Evolutionary conservation across 805 yeast species (phyloP), one percentile per base, ranked within the genome.

Genomic region (Cyberlindnera nakhonratchasimensis): DNA sequence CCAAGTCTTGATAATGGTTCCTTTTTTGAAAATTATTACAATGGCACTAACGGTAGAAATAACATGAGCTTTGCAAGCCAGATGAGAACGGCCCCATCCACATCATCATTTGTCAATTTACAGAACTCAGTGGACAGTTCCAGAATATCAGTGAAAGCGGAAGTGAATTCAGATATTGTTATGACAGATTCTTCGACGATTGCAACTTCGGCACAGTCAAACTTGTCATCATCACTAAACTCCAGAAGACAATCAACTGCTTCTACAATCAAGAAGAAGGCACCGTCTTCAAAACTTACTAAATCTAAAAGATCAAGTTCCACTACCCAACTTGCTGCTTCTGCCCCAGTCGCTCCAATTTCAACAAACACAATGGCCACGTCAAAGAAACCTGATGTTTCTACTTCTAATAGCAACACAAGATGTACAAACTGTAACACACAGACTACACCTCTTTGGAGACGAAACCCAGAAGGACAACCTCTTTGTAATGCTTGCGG

Each of bases 401-500:
- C 58, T 3, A 33, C 54, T 5, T 45, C 57, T 2, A 54, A 53
- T 25, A 34, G 42, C 10, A 54, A 52, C 35, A 58, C 59, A 3
- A 48, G 59, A 34, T 91, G 98, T 64, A 81, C 91, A 14, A 91
- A 91, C 64, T 91, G 99, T 64, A 82, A 84, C 56, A 91, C 99
- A 0, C 79, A 75, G 49, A 89, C 95, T 14, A 91, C 99, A 0
- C 99, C 99, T 1, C 64, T 91, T 14, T 91, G 99, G 99, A 71
- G 99, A 53, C 72, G 97, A 37, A 87, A 88, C 54, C 89, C 95
- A 0, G 86, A 86, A 45, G 97, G 97, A 2, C 83, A 86, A 56
- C 95, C 96, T 0, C 68, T 91, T 45, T 91, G 98, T 66, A 91
- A 91, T 63, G 98, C 99, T 0, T 91, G 99, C 68, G 99, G 98